phyloP scores from a whole-genome alignment of 768 basidiomycete genomes.

The Tulasnella sp. region DNA sequence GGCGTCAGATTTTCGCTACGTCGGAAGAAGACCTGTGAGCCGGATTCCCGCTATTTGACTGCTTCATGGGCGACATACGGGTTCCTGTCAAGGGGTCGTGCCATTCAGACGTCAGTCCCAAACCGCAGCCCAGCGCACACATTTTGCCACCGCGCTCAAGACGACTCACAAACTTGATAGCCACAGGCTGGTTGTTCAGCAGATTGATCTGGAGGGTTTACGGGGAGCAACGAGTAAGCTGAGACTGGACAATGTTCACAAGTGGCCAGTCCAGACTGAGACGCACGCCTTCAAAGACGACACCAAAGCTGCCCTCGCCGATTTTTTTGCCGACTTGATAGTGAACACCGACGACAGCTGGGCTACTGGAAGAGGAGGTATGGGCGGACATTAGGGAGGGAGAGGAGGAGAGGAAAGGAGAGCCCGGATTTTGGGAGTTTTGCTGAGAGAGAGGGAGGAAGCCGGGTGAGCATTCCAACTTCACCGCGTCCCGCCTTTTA shows the following conservation, averaged over 20 bases:
- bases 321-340: slow-evolving; percentile 85
- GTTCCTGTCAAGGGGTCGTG: slow-evolving; percentile 7
- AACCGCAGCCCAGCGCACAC: background rate
- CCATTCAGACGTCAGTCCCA: background rate
- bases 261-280: slow-evolving; percentile 1
- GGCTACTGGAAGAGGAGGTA: slow-evolving; percentile 10
- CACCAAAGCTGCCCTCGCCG: slow-evolving; percentile 96
- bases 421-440: background rate
- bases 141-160: slow-evolving; percentile 32
- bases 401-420: background rate
- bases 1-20: slow-evolving; percentile 61
- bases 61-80: background rate
- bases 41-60: background rate
- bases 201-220: slow-evolving; percentile 66
- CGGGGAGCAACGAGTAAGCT: background rate
- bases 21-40: background rate
- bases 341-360: slow-evolving; percentile 12
- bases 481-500: background rate
- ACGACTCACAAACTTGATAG: slow-evolving; percentile 95
- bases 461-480: background rate
- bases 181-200: slow-evolving; percentile 95
- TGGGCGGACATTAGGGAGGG: slow-evolving; percentile 10
- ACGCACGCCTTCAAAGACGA: slow-evolving; percentile 34
- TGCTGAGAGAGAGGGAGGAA: background rate
- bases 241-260: background rate